Conservation (phyloP, 352 stramenopile species). For the Pythium insidiosum region DNA sequence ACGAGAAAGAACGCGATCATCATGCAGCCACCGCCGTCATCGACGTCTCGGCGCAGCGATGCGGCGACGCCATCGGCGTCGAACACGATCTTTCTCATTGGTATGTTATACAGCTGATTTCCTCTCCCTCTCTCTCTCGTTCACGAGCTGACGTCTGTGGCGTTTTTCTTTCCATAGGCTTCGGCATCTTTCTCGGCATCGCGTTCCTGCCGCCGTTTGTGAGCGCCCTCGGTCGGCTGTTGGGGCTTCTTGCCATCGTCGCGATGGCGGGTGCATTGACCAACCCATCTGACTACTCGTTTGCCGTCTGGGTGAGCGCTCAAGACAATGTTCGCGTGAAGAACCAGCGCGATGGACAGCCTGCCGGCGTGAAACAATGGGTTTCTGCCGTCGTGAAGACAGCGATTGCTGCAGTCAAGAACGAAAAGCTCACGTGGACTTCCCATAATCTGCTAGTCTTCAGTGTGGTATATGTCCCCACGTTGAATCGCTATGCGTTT, state of each 20-base stretch:
- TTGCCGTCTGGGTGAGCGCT: constrained; percentile 50
- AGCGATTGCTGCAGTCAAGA: constrained; percentile 49
- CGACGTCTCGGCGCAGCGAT: too few species aligned
- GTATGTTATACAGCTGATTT: constrained; percentile 20
- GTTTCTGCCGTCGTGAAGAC: constrained; percentile 65
- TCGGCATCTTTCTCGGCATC: constrained; percentile 64
- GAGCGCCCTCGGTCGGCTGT: constrained; percentile 26
- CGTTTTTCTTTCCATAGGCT: constrained; percentile 16
- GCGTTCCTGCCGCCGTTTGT: constrained; percentile 56
- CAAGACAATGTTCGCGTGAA: constrained; percentile 46
- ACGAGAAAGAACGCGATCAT: neutral
- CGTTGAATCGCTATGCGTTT: constrained; percentile 55
- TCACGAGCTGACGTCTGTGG: neutral
- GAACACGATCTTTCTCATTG: constrained; percentile 65
- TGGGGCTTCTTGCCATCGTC: constrained; percentile 19
- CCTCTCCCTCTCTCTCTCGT: neutral
- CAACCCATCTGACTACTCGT: constrained; percentile 67
- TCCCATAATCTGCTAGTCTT: constrained; percentile 54
- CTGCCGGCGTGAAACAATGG: constrained; percentile 42
- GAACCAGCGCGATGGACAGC: constrained; percentile 12
- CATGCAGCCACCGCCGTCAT: too few species aligned
- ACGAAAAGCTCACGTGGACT: constrained; percentile 55
- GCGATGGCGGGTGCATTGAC: constrained; percentile 26
- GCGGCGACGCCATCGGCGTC: constrained; percentile 41
- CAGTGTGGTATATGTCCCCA: constrained; percentile 55